These are phyloP conservation scores for Arabidopsis arenosa DNA, from an alignment of 345 rosid genomes.

Conservation along the genomic window DNA sequence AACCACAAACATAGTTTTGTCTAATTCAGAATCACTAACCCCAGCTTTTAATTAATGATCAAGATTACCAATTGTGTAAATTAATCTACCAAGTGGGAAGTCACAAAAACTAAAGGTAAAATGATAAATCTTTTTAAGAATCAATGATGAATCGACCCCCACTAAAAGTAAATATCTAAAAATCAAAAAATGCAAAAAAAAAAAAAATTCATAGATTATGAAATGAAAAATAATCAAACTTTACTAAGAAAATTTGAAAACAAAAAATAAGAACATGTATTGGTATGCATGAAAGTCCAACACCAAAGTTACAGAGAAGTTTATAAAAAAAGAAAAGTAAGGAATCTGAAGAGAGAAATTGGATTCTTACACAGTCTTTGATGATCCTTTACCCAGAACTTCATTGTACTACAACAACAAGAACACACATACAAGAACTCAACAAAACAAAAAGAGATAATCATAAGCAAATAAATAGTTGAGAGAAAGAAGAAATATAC, in stretches of 20 bases:
- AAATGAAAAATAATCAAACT: constrained; percentile 4
- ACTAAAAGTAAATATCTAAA: too few species aligned
- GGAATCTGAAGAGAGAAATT: constrained; percentile 11
- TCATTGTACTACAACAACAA: constrained; percentile 74
- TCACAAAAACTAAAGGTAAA: background rate
- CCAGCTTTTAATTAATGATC: background rate
- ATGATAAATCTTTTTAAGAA: background rate
- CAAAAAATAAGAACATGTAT: background rate
- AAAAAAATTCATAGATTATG: background rate
- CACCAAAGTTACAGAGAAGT: constrained; percentile 3
- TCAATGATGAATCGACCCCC: constrained; percentile 5
- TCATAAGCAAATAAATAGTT: background rate
- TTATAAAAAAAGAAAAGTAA: background rate
- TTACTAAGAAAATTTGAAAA: background rate
- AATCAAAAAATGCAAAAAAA: background rate
- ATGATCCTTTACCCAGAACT: constrained; percentile 96
- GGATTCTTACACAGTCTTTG: constrained; percentile 87
- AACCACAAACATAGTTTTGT: constrained; percentile 17
- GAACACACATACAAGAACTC: constrained; percentile 1
- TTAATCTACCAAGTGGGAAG: background rate
- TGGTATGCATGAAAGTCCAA: background rate
- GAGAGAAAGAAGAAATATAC: constrained; percentile 47
- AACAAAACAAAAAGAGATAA: constrained; percentile 14
- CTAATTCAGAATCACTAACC: constrained; percentile 14
- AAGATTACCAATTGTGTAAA: background rate